A percentile compares a stretch with the other conserved stretches of the same genome.
phyloP scores from a whole-genome alignment of 495 filamentous ascomycete genomes.

The Aspergillus bertholletiae region DNA sequence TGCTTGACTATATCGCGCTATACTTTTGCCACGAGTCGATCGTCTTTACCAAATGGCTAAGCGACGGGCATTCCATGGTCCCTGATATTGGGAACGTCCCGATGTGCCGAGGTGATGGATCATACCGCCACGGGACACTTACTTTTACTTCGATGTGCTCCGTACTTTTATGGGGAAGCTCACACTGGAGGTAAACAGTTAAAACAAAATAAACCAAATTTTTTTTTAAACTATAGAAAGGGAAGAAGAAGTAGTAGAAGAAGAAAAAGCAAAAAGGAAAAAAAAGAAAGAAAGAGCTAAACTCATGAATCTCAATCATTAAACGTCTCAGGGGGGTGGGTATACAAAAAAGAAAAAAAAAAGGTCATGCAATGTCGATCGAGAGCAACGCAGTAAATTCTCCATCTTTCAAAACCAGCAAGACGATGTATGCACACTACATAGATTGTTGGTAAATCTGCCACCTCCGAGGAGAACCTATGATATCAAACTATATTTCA shows the following conservation, averaged over 20 bases:
- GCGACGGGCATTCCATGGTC: constrained; percentile 2
- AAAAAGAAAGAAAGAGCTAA: neutral
- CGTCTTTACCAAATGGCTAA: neutral
- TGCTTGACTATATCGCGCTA: neutral
- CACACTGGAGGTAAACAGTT: neutral
- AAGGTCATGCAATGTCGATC: constrained; percentile 39
- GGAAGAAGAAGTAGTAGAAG: too few relatives aligned
- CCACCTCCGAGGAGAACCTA: too few relatives aligned
- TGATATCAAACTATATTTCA: too few relatives aligned
- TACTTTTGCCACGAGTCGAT: neutral
- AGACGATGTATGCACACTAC: neutral
- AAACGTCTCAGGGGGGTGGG: constrained; percentile 12
- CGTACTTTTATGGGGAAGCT: neutral
- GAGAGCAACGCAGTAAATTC: constrained; percentile 12
- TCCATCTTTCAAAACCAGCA: neutral
- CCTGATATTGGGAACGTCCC: constrained; percentile 1
- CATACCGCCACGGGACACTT: neutral
- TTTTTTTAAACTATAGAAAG: too few relatives aligned
- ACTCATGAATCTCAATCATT: neutral
- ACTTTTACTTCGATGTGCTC: neutral
- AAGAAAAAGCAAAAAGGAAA: too few relatives aligned
- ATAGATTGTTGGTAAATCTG: neutral
- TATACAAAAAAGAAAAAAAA: constrained; percentile 7
- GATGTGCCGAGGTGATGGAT: constrained; percentile 1
- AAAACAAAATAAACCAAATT: too few relatives aligned